These are phyloP conservation scores for Neoarthrinium moseri DNA, from an alignment of 2,329 filamentous ascomycete genomes.

Conservation along the genomic window DNA sequence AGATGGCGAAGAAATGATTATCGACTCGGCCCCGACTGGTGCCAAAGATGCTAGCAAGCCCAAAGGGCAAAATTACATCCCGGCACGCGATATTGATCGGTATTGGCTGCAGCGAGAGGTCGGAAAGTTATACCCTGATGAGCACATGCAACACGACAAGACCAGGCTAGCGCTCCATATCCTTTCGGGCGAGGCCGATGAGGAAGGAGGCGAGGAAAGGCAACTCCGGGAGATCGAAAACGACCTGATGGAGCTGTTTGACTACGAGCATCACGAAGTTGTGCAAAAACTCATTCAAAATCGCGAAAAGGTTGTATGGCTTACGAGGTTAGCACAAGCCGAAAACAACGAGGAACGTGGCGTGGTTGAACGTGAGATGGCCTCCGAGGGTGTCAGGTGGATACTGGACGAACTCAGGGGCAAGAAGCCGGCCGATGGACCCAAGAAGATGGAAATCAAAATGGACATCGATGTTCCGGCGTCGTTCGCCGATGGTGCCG, in stretches of 20 bases:
- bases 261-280: conserved; percentile 92
- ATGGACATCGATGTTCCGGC: conserved; percentile 85
- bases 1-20: conserved; percentile 76
- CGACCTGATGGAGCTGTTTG: conserved; percentile 96
- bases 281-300: conserved; percentile 91
- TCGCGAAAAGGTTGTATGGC: conserved; percentile 92
- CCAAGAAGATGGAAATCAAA: conserved; percentile 81
- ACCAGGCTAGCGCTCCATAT: conserved; percentile 81
- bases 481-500: conserved; percentile 51
- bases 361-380: conserved; percentile 86
- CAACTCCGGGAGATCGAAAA: conserved; percentile 93
- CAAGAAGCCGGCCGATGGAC: conserved; percentile 59
- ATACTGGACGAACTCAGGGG: conserved; percentile 88
- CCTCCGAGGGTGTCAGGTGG: conserved; percentile 78
- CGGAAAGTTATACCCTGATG: conserved; percentile 82
- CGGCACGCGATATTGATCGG: conserved; percentile 89
- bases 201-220: conserved; percentile 75
- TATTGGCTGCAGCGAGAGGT: conserved; percentile 97
- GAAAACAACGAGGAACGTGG: conserved; percentile 75
- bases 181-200: conserved; percentile 71
- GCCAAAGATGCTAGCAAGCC: conserved; percentile 44
- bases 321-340: conserved; percentile 80
- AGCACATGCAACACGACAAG: conserved; percentile 91
- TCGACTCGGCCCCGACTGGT: conserved; percentile 62
- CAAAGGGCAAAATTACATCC: conserved; percentile 62